phyloP scores from a whole-genome alignment of 495 filamentous ascomycete genomes.

The Trichocladium antarcticum region DNA sequence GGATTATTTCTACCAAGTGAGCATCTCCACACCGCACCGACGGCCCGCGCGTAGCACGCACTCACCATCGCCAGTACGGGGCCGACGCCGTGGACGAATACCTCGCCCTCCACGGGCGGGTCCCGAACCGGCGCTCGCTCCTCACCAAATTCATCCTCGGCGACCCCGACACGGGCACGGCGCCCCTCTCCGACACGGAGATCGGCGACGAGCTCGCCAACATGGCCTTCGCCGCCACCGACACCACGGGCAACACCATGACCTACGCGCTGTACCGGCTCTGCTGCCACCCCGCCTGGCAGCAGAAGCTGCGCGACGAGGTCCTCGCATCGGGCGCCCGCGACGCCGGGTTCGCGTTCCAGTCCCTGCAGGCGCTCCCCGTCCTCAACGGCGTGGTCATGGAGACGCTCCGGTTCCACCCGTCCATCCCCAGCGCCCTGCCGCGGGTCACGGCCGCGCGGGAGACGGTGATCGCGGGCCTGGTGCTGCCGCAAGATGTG shows the following conservation, averaged over 20 bases:
- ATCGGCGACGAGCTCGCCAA: slow-evolving; percentile 20
- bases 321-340: neutral
- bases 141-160: slow-evolving; percentile 17
- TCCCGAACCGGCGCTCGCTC: slow-evolving; percentile 5
- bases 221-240: slow-evolving; percentile 16
- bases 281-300: slow-evolving; percentile 14
- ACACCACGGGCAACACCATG: slow-evolving; percentile 18
- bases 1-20: slow-evolving; percentile 2
- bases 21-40: too few relatives aligned
- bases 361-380: neutral
- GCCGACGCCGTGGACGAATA: slow-evolving; percentile 12
- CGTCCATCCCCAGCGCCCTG: slow-evolving; percentile 2
- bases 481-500: neutral
- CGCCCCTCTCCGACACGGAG: slow-evolving; percentile 13
- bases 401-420: slow-evolving; percentile 9
- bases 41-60: neutral
- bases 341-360: neutral
- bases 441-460: neutral
- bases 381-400: slow-evolving; percentile 3
- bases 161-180: slow-evolving; percentile 7
- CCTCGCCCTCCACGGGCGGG: slow-evolving; percentile 6
- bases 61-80: slow-evolving; percentile 5
- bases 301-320: slow-evolving; percentile 12
- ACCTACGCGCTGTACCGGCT: slow-evolving; percentile 19
- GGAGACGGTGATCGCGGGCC: neutral